A percentile compares a stretch with the other conserved stretches of the same genome.
phyloP scores from a whole-genome alignment of 2,329 filamentous ascomycete species.

The Penicillium sp. region DNA sequence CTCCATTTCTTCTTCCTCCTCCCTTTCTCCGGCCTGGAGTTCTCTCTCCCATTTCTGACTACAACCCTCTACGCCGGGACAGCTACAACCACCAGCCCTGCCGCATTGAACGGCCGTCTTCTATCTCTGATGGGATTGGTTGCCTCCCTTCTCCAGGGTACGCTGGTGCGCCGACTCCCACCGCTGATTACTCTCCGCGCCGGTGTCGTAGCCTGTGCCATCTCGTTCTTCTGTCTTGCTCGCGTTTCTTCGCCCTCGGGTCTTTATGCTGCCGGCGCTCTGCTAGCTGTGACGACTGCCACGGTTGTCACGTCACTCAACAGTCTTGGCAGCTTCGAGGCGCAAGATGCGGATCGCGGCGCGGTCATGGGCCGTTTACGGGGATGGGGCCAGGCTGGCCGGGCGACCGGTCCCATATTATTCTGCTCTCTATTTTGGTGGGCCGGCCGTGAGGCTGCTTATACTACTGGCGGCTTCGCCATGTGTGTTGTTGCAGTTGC shows the following conservation, averaged over 20 bases:
- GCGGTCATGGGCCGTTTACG: slow-evolving; percentile 82
- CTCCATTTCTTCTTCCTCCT: slow-evolving; percentile 89
- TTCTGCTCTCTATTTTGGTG: slow-evolving; percentile 99
- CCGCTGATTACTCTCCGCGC: slow-evolving; percentile 76
- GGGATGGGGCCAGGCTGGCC: slow-evolving; percentile 78
- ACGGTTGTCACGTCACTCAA: slow-evolving; percentile 95
- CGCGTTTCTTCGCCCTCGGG: slow-evolving; percentile 64
- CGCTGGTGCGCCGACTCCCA: slow-evolving; percentile 80
- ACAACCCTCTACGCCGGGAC: slow-evolving; percentile 87
- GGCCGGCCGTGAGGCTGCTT: slow-evolving; percentile 85
- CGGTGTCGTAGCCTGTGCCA: slow-evolving; percentile 73
- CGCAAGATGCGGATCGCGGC: slow-evolving; percentile 73
- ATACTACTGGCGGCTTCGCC: slow-evolving; percentile 73
- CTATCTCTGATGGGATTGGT: slow-evolving; percentile 90
- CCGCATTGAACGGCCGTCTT: slow-evolving; percentile 76
- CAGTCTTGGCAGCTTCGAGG: slow-evolving; percentile 87
- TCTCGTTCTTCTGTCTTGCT: slow-evolving; percentile 77
- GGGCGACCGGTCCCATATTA: slow-evolving; percentile 79
- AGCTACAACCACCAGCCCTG: slow-evolving; percentile 43
- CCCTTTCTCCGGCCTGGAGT: slow-evolving; percentile 98
- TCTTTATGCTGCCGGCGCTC: slow-evolving; percentile 78
- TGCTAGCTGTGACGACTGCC: slow-evolving; percentile 84
- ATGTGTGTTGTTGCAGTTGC: slow-evolving; percentile 72
- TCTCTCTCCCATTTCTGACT: slow-evolving; percentile 95
- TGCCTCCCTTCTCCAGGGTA: slow-evolving; percentile 87